phyloP scores from a whole-genome alignment of 2,329 filamentous ascomycete species.

The Onygenales sp. region DNA sequence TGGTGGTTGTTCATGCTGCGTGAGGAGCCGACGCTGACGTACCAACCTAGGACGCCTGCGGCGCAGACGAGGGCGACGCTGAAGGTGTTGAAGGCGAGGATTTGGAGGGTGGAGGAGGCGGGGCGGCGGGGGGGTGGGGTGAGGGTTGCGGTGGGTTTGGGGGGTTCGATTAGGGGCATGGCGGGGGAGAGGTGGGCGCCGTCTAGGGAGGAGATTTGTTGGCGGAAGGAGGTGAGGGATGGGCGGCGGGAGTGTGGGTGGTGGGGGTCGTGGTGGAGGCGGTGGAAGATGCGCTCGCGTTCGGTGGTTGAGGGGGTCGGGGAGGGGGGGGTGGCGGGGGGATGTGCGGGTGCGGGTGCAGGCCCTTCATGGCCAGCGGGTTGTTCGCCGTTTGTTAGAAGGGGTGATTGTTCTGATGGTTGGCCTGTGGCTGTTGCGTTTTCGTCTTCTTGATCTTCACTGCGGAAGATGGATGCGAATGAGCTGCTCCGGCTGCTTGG shows the following conservation, averaged over 20 bases:
- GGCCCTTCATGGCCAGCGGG: background rate
- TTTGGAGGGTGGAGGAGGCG: slow-evolving; percentile 35
- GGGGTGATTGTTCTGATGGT: slow-evolving; percentile 14
- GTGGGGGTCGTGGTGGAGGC: background rate
- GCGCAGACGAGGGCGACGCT: slow-evolving; percentile 73
- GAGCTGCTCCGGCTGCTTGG: background rate
- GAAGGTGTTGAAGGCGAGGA: slow-evolving; percentile 60
- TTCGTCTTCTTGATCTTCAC: background rate
- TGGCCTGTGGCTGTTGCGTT: background rate
- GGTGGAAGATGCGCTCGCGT: background rate
- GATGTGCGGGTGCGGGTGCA: background rate
- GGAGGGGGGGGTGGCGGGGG: background rate
- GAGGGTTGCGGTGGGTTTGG: slow-evolving; percentile 19
- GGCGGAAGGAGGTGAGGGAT: slow-evolving; percentile 23
- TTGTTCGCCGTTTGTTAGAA: slow-evolving; percentile 8
- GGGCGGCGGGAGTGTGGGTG: slow-evolving; percentile 1
- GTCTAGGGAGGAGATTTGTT: slow-evolving; percentile 48
- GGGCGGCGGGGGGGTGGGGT: slow-evolving; percentile 11
- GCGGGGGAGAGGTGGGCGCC: slow-evolving; percentile 67
- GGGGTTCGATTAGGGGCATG: slow-evolving; percentile 61
- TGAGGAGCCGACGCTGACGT: slow-evolving; percentile 50
- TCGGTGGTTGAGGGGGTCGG: slow-evolving; percentile 4
- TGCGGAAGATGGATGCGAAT: background rate
- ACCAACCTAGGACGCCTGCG: slow-evolving; percentile 81
- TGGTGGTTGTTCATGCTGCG: slow-evolving; percentile 12